Percentiles rank a stretch among this genome's conserved stretches.
phyloP scores from a whole-genome alignment of 1,284 basidiomycete species.

The Fomitopsis betulina region DNA sequence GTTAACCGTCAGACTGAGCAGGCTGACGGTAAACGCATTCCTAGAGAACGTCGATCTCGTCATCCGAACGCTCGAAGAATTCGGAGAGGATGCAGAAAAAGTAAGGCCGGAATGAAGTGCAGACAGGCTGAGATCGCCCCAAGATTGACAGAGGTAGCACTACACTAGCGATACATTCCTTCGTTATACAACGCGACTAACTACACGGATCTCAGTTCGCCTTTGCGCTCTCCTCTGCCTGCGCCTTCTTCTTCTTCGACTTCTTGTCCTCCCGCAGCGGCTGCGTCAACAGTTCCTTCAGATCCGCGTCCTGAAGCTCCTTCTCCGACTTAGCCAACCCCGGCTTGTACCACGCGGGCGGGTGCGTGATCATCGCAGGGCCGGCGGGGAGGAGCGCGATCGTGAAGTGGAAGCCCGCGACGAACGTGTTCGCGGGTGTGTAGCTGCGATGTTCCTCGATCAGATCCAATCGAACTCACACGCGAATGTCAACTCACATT shows the following conservation, averaged over 20 bases:
- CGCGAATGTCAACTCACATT: constrained; percentile 48
- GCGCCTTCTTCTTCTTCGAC: constrained; percentile 81
- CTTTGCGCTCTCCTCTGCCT: constrained; percentile 38
- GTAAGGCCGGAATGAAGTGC: constrained; percentile 7
- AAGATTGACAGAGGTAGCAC: constrained; percentile 6
- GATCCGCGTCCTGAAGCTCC: constrained; percentile 82
- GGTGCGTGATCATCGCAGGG: constrained; percentile 80
- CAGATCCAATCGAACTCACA: background rate
- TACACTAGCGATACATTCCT: constrained; percentile 15
- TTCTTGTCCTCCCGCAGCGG: constrained; percentile 89
- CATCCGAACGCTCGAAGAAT: constrained; percentile 76
- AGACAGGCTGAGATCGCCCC: background rate
- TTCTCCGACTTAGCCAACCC: constrained; percentile 89
- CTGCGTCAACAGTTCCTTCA: constrained; percentile 76
- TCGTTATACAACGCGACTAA: constrained; percentile 4
- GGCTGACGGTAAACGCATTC: constrained; percentile 79
- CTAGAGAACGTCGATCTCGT: constrained; percentile 85
- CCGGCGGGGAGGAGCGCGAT: constrained; percentile 85
- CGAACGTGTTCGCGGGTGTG: constrained; percentile 76
- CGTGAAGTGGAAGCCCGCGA: constrained; percentile 95
- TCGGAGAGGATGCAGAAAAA: constrained; percentile 54
- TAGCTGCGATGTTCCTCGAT: constrained; percentile 44
- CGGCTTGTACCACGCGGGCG: constrained; percentile 89
- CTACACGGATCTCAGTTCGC: constrained; percentile 21
- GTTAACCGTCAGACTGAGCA: constrained; percentile 77